phyloP scores from a whole-genome alignment of 306 rosid genomes.

The Mimosa bimucronata region DNA sequence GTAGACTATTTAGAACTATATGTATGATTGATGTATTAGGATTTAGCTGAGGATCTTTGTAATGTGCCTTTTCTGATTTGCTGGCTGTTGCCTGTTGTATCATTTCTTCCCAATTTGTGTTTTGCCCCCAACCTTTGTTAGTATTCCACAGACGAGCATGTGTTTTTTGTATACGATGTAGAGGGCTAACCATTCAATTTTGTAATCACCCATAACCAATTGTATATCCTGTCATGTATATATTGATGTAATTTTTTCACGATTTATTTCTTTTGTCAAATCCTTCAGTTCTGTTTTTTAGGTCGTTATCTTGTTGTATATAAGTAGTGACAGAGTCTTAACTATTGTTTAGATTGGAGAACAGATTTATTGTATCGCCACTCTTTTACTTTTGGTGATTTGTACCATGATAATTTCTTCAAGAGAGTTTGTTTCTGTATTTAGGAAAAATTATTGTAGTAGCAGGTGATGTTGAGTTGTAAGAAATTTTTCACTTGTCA shows the following conservation, averaged over 20 bases:
- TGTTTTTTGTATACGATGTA: slow-evolving; percentile 51
- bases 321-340: slow-evolving; percentile 20
- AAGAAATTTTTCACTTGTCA: background rate
- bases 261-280: slow-evolving; percentile 4
- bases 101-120: slow-evolving; percentile 40
- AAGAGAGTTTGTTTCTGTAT: background rate
- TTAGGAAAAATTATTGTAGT: background rate
- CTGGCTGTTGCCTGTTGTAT: slow-evolving; percentile 75
- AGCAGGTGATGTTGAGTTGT: background rate
- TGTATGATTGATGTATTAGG: slow-evolving; percentile 80
- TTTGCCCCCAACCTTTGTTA: slow-evolving; percentile 33
- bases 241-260: slow-evolving; percentile 35
- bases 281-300: slow-evolving; percentile 32
- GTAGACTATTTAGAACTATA: slow-evolving; percentile 57
- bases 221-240: slow-evolving; percentile 53
- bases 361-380: background rate
- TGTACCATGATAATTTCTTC: background rate
- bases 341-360: slow-evolving; percentile 11
- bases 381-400: background rate
- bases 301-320: slow-evolving; percentile 15
- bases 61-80: slow-evolving; percentile 61
- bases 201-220: slow-evolving; percentile 45
- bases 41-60: slow-evolving; percentile 72
- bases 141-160: slow-evolving; percentile 51
- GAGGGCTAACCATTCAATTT: slow-evolving; percentile 64